These are phyloP conservation scores for Galerina marginata DNA, from an alignment of 768 basidiomycete genomes.

Conservation along the genomic window DNA sequence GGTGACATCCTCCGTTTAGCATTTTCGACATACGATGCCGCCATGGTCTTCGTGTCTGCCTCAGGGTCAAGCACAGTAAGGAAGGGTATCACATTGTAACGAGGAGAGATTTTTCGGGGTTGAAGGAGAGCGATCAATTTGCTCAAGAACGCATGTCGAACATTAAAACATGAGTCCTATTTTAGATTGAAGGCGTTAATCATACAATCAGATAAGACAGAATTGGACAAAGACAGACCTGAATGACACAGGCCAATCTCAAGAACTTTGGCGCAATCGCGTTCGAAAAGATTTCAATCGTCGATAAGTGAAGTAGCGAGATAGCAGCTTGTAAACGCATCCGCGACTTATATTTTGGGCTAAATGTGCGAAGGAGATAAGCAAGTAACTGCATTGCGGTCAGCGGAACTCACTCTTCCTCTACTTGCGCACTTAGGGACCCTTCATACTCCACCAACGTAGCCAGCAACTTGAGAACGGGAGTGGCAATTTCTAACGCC, in stretches of 20 bases:
- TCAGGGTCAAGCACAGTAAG: conserved; percentile 93
- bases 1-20: conserved; percentile 52
- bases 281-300: conserved; percentile 59
- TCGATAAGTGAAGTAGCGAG: conserved; percentile 79
- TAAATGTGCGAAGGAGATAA: conserved; percentile 1
- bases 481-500: conserved; percentile 70
- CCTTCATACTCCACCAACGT: conserved; percentile 75
- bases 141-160: conserved; percentile 76
- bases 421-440: conserved; percentile 50
- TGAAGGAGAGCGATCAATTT: conserved; percentile 76
- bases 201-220: not conserved
- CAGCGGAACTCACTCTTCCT: conserved; percentile 51
- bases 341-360: conserved; percentile 70
- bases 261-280: conserved; percentile 68
- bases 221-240: conserved; percentile 56
- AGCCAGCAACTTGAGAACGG: conserved; percentile 78
- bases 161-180: conserved; percentile 88
- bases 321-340: conserved; percentile 84
- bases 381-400: not conserved
- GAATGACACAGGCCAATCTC: conserved; percentile 71
- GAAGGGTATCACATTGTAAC: conserved; percentile 87
- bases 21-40: conserved; percentile 58
- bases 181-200: not conserved
- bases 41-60: conserved; percentile 69
- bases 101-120: conserved; percentile 64